Evolutionary conservation across 345 rosid genomes (phyloP), one percentile per base, ranked within the genome.

Genomic region (Trapa bicornis): DNA sequence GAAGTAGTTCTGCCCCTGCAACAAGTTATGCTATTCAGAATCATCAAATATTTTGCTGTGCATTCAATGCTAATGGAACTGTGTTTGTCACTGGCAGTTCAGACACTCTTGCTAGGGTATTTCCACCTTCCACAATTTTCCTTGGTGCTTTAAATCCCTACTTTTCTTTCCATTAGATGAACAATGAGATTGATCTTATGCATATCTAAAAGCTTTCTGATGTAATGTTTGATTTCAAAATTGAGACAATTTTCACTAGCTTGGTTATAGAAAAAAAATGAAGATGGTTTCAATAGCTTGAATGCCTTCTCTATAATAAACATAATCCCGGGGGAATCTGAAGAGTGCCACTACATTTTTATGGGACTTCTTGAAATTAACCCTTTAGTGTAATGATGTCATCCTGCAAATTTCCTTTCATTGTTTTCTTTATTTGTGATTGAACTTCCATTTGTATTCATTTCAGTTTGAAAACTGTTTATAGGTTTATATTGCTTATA

Each of bases 41-140:
- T 76, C 92, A 84, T 79, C 99, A 91, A 75, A 89, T 95, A 36
- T 95, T 87, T 73, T 89, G 92, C 68, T 95, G 99, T 50, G 84
- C 99, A 56, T 95, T 91, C 76, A 95, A 95, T 81, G 93, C 96
- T 48, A 89, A 74, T 73, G 99, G 99, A 78, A 83, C 90, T 73
- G 91, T 89, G 70, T 95, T 95, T 77, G 98, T 95, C 75, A 86
- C 99, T 58, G 98, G 99, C 68, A 91, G 99, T 82, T 91, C 99
- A 42, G 99, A 95, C 80, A 87, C 84, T 75, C 89, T 86, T 75
- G 97, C 99, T 29, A 86, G 98, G 96, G 99, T 95, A 86, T 68
- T 70, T 77, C 68, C 68, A 69, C 38, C 63, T 58, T 32, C 14
- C 38, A 37, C 16, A 58, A 35, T 32, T 35, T 32, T 58, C 14